Percentiles rank a stretch among this genome's conserved stretches.
phyloP scores from a whole-genome alignment of 805 yeast genomes.

The Wickerhamiella qilinensis region DNA sequence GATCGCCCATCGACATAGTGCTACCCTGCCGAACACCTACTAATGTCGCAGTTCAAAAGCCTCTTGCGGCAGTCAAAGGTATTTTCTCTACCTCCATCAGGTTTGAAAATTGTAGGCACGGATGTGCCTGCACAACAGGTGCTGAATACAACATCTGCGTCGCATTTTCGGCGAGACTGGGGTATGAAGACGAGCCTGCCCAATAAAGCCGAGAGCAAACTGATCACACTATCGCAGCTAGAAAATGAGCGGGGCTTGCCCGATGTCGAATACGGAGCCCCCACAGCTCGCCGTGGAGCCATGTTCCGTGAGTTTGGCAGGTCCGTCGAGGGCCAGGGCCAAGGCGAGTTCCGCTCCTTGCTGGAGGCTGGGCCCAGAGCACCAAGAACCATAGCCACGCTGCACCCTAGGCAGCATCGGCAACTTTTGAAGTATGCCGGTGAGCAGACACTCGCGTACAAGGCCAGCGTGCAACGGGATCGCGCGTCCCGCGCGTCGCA shows the following conservation, averaged over 20 bases:
- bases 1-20: too few relatives aligned
- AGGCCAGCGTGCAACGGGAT: background rate
- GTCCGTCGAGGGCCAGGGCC: background rate
- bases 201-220: slow-evolving; percentile 14
- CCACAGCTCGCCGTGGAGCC: background rate
- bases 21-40: too few relatives aligned
- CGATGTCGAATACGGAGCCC: slow-evolving; percentile 16
- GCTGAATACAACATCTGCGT: slow-evolving; percentile 19
- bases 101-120: slow-evolving; percentile 4
- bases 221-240: slow-evolving; percentile 14
- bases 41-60: slow-evolving; percentile 8
- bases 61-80: slow-evolving; percentile 16
- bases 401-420: slow-evolving; percentile 10
- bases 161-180: slow-evolving; percentile 22
- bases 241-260: slow-evolving; percentile 19
- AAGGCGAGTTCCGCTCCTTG: slow-evolving; percentile 9
- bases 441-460: slow-evolving; percentile 7
- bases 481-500: background rate
- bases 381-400: slow-evolving; percentile 1
- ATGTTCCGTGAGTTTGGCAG: background rate
- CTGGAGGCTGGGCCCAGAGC: slow-evolving; percentile 9
- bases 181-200: slow-evolving; percentile 22
- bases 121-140: slow-evolving; percentile 19
- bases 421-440: slow-evolving; percentile 9
- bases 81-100: slow-evolving; percentile 15